A percentile compares a stretch with the other conserved stretches of the same genome.
Evolutionary conservation across 1,284 basidiomycete genomes (phyloP).

Genomic region (Ceratorhiza oryzae-sativae): DNA sequence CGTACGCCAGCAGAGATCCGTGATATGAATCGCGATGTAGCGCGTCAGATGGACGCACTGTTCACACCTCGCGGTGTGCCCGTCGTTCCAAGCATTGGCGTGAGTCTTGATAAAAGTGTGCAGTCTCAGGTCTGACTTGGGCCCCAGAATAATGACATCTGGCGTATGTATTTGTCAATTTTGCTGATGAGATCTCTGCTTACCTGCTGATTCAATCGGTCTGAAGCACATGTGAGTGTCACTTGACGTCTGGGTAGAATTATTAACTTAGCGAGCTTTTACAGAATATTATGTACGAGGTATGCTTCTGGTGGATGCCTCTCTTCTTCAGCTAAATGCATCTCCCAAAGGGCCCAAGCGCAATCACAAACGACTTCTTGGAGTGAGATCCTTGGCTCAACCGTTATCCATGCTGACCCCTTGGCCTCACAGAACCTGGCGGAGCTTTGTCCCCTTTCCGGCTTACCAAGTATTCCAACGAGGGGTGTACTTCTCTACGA

Average conservation of each 20-base stretch:
- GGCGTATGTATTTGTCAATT: constrained; percentile 64
- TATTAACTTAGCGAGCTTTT: background rate
- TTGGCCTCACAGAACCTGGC: constrained; percentile 78
- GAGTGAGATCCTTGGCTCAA: constrained; percentile 53
- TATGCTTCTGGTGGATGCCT: constrained; percentile 49
- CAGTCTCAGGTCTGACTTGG: background rate
- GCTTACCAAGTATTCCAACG: constrained; percentile 82
- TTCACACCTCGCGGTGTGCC: constrained; percentile 76
- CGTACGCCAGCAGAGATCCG: constrained; percentile 85
- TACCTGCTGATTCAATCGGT: constrained; percentile 42
- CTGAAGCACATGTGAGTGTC: constrained; percentile 65
- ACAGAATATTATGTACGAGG: constrained; percentile 74
- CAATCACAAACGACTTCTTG: constrained; percentile 76
- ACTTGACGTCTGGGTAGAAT: too few species aligned
- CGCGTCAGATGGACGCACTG: constrained; percentile 71
- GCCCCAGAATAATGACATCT: constrained; percentile 81
- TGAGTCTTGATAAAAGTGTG: background rate
- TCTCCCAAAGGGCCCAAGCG: constrained; percentile 69
- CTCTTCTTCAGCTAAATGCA: constrained; percentile 44
- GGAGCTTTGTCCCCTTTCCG: constrained; percentile 81
- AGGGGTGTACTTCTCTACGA: constrained; percentile 86
- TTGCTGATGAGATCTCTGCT: constrained; percentile 25
- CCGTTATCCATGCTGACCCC: constrained; percentile 39
- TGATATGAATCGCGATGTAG: constrained; percentile 72
- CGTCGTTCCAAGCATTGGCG: constrained; percentile 84